A percentile compares a stretch with the other conserved stretches of the same genome.
Conservation (phyloP, 2,329 filamentous ascomycete genomes). For the Pseudogymnoascus sp. region DNA sequence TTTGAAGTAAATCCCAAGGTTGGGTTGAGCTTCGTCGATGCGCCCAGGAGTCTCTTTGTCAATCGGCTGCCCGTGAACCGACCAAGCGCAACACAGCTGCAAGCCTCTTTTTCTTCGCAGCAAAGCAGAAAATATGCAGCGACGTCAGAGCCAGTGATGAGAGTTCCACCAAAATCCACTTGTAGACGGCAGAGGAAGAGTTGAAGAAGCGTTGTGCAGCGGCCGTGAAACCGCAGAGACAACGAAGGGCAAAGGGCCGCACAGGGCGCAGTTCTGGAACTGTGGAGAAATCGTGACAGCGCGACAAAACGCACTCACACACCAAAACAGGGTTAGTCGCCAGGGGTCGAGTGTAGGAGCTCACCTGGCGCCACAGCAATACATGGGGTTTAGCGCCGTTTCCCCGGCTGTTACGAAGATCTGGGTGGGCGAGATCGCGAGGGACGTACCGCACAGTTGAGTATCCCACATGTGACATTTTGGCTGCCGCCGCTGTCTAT, state of each 20-base stretch:
- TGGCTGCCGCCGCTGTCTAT: neutral
- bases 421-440: neutral
- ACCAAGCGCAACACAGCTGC: neutral
- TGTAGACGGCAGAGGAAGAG: neutral
- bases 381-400: conserved; percentile 2
- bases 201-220: conserved; percentile 9
- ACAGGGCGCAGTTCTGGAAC: neutral
- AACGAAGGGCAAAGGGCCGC: conserved; percentile 3
- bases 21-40: conserved; percentile 4
- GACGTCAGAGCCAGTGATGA: neutral
- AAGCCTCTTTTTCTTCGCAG: neutral
- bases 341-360: conserved; percentile 1
- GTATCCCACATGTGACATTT: neutral
- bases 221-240: conserved; percentile 6
- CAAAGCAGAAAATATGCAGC: neutral
- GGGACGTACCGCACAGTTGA: neutral
- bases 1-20: neutral
- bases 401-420: neutral
- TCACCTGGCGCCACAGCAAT: neutral
- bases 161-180: conserved; percentile 8
- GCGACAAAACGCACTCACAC: conserved; percentile 8
- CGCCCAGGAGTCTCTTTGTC: neutral
- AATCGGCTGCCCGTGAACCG: neutral
- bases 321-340: conserved; percentile 1
- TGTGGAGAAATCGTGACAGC: conserved; percentile 3